Base-by-base conservation (phyloP, 2,329 filamentous ascomycete species). In the Diaporthe australafricana region DNA sequence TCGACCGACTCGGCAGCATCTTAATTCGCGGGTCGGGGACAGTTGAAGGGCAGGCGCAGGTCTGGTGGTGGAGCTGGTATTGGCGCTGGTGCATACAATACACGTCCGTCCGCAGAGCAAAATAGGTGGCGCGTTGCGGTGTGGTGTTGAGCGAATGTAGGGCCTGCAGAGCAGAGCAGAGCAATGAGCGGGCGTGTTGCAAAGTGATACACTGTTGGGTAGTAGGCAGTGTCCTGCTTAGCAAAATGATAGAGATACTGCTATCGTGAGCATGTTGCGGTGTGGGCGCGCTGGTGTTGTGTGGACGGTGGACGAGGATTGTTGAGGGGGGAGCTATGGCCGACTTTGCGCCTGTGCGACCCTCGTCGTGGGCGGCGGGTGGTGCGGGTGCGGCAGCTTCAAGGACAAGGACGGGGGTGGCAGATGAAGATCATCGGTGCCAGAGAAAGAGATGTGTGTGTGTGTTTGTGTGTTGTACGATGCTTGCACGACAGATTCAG, bases 1-100 rank as follows among this genome's bases (percentile, higher is more conserved):
- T 66, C 52, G 40, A 60, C 35, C 65, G 65, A 68, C 67, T 66
- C 70, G 63, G 70, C 63, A 71, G 71, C 71, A 73, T 74, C 48
- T 70, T 72, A 68, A 38, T 65, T 55, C 22, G 57, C 16, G 50
- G 48, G 27, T 25, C 30, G 45, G 47, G 35, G 22, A 62, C 35
- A 20, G 56, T 57, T n/a, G 40, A 45, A 38, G 32, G 22, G 35
- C 52, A 32, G 30, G 35, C 30, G 27, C 30, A 22, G 42, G 4
- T 56, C n/a, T 42, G 42, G 47, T 14, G n/a, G 53, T 38, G 63
- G 35, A 22, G 47, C 25, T n/a, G 40, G n/a, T 57, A 40, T 14
- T 38, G 35, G n/a, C 20, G 57, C 30, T 52, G 62, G 62, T 42
- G 25, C 52, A 35, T 40, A 30, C n/a, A 38, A 65, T 50, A 50